Evolutionary conservation across 2,329 filamentous ascomycete genomes (phyloP), one percentile per base, ranked within the genome.

Genomic region (Fusarium mexicanum): DNA sequence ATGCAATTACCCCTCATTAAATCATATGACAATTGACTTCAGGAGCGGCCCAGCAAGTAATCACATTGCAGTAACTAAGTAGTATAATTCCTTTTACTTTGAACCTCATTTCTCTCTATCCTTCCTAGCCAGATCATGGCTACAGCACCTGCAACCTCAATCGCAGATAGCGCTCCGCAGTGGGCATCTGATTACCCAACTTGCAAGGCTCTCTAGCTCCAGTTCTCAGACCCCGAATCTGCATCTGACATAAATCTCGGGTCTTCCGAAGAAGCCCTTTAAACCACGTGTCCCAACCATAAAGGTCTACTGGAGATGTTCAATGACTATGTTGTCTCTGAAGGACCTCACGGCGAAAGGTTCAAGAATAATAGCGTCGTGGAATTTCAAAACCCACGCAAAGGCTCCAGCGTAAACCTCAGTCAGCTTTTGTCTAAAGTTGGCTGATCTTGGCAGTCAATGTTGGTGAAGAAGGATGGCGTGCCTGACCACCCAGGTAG

Each of bases 241-340:
- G 29, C 22, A 10, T 11, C 47, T 31, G 5, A 12, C 1, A n/a
- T n/a, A 3, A 33, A 13, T n/a, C 5, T 50, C 22, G 47, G 29
- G 3, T 6, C 29, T 0, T 3, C 4, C 7, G 3, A n/a, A 3
- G 20, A 50, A 3, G 29, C 29, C 4, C 29, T 31, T 6, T 50
- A 20, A 3, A n/a, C 29, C 0, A 50, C 14, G 7, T 50, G 20
- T 17, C 44, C 11, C 3, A 26, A 46, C 24, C 24, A 46, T 11
- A 26, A 46, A 26, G 43, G 0, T 10, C 8, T 46, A 0, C 3
- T 26, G 0, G 2, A 20, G 17, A 26, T 0, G 2, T 46, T 46
- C 5, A 5, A 18, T 20, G 8, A 46, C 9, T 24, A 26, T 6
- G 12, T 20, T 5, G 16, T 10, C 8, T 46, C 11, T 26, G 0